These are phyloP conservation scores for Moelleriella libera DNA, from an alignment of 2,329 filamentous ascomycete species.

Conservation along the genomic window DNA sequence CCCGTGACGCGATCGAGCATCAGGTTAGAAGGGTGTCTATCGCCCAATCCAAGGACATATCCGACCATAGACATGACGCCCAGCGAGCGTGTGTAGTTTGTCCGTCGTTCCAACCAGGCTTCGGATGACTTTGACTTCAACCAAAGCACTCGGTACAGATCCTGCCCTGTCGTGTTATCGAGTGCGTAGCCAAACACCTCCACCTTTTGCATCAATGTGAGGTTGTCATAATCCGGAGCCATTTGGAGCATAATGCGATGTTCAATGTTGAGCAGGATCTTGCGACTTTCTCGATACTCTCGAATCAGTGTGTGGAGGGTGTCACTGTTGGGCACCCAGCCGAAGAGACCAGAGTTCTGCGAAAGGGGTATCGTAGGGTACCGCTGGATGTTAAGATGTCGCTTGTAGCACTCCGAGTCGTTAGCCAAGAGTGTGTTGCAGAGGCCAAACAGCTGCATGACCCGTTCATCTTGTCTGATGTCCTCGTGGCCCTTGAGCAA, in stretches of 20 bases:
- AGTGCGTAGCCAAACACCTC: constrained; percentile 98
- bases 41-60: constrained; percentile 91
- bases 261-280: constrained; percentile 97
- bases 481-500: constrained; percentile 97
- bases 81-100: constrained; percentile 95
- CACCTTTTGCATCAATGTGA: constrained; percentile 99
- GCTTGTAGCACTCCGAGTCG: constrained; percentile 92
- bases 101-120: constrained; percentile 90
- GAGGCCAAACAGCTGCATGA: constrained; percentile 97
- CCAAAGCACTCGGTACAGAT: constrained; percentile 95
- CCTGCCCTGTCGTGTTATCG: constrained; percentile 97
- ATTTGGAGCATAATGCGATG: constrained; percentile 99
- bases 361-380: constrained; percentile 96
- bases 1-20: constrained; percentile 94
- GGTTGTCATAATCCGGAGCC: constrained; percentile 96
- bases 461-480: constrained; percentile 94
- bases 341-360: constrained; percentile 86
- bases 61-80: constrained; percentile 99
- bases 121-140: constrained; percentile 97
- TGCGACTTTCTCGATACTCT: constrained; percentile 91
- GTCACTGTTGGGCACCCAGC: constrained; percentile 96
- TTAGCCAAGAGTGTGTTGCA: constrained; percentile 91
- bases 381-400: constrained; percentile 88
- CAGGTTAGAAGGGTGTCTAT: constrained; percentile 93
- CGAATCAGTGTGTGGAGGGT: constrained; percentile 93